Evolutionary conservation across 2,329 filamentous ascomycete species (phyloP).

Genomic region (Xylariaceae sp.): DNA sequence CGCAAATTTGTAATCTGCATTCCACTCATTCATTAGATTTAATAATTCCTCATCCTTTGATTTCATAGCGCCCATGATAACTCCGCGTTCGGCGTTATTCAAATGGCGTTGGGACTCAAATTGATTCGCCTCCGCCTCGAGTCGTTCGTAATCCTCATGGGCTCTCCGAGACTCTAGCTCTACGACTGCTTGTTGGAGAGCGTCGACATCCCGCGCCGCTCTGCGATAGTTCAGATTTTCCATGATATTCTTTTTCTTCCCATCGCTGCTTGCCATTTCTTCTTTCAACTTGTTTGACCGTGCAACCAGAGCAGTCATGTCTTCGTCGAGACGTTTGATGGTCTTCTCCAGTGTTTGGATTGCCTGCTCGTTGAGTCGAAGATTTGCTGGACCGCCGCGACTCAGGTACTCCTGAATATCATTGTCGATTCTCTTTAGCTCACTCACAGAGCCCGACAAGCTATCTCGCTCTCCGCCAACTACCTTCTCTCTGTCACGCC

Average conservation of each 20-base stretch:
- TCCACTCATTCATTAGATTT: slow-evolving; percentile 71
- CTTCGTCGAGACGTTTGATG: slow-evolving; percentile 61
- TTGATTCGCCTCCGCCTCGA: slow-evolving; percentile 63
- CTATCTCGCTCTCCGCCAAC: slow-evolving; percentile 66
- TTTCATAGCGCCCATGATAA: slow-evolving; percentile 72
- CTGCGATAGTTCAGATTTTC: slow-evolving; percentile 87
- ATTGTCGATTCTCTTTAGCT: slow-evolving; percentile 68
- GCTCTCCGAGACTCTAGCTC: slow-evolving; percentile 76
- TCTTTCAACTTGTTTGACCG: slow-evolving; percentile 74
- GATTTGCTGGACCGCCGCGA: slow-evolving; percentile 66
- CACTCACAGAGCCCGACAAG: slow-evolving; percentile 69
- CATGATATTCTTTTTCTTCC: slow-evolving; percentile 77
- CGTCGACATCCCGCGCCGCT: slow-evolving; percentile 63
- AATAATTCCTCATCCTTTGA: slow-evolving; percentile 78
- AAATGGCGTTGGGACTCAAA: slow-evolving; percentile 66
- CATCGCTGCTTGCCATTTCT: slow-evolving; percentile 72
- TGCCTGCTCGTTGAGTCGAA: slow-evolving; percentile 65
- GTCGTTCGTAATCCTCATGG: slow-evolving; percentile 73
- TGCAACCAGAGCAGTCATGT: slow-evolving; percentile 62
- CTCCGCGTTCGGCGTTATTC: slow-evolving; percentile 67
- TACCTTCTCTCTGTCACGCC: slow-evolving; percentile 67
- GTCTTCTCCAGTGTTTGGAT: slow-evolving; percentile 64
- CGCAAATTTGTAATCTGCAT: slow-evolving; percentile 82
- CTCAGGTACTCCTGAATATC: slow-evolving; percentile 79
- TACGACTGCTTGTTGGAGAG: slow-evolving; percentile 64